Conservation (phyloP, 768 basidiomycete species). For the Auricularia sp. region DNA sequence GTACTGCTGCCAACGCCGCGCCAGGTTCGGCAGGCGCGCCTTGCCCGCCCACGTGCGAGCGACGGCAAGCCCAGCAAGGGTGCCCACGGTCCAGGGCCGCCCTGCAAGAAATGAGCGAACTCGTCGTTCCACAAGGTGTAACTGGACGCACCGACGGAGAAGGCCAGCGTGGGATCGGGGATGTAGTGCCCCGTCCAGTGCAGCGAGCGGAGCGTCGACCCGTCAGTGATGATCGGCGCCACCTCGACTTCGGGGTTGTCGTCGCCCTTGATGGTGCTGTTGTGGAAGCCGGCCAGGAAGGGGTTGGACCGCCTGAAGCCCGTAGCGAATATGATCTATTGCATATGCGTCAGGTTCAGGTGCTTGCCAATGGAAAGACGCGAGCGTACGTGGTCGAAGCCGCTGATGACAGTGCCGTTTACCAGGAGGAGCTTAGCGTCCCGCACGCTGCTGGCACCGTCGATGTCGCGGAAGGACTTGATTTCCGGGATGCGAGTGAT, state of each 20-base stretch:
- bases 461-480: slow-evolving; percentile 24
- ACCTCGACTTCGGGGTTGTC: not conserved
- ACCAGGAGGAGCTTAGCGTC: slow-evolving; percentile 25
- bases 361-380: not conserved
- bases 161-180: slow-evolving; percentile 35
- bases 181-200: slow-evolving; percentile 35
- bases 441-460: slow-evolving; percentile 17
- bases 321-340: slow-evolving; percentile 27
- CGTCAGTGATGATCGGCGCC: slow-evolving; percentile 27
- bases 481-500: slow-evolving; percentile 33
- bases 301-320: slow-evolving; percentile 39
- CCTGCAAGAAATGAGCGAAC: not conserved
- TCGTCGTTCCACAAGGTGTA: not conserved
- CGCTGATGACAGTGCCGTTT: slow-evolving; percentile 31
- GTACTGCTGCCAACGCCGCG: slow-evolving; percentile 26
- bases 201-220: slow-evolving; percentile 30
- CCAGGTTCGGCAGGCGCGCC: slow-evolving; percentile 25
- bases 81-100: slow-evolving; percentile 28
- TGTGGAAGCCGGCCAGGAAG: slow-evolving; percentile 33
- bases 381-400: slow-evolving; percentile 22
- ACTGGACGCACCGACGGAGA: slow-evolving; percentile 25
- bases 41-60: slow-evolving; percentile 30
- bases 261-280: slow-evolving; percentile 4
- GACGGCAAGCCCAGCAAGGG: slow-evolving; percentile 27
- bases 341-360: too few relatives aligned